phyloP scores from a whole-genome alignment of 768 basidiomycete species.

The Leccinum disarticulatum region DNA sequence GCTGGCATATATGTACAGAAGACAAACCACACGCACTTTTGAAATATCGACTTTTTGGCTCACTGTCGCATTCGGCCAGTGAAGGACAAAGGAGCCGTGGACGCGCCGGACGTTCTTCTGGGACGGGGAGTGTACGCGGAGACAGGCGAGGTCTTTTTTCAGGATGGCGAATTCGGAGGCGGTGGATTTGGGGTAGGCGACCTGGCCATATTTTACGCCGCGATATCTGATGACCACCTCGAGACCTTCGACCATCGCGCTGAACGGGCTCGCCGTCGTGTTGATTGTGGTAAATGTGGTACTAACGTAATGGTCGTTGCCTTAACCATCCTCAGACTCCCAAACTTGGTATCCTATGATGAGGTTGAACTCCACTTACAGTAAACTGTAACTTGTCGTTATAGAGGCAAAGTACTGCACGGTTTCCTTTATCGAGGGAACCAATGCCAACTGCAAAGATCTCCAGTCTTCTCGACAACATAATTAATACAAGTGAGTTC shows the following conservation, averaged over 20 bases:
- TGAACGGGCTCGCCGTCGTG: slow-evolving; percentile 3
- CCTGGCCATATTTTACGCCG: slow-evolving; percentile 16
- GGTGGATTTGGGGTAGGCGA: slow-evolving; percentile 10
- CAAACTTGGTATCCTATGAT: too few species aligned
- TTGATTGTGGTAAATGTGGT: neutral
- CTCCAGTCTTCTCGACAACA: too few species aligned
- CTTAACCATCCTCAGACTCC: too few species aligned
- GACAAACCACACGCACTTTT: slow-evolving; percentile 4
- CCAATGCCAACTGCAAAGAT: too few species aligned
- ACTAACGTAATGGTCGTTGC: too few species aligned
- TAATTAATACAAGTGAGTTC: too few species aligned
- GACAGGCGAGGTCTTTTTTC: slow-evolving; percentile 29
- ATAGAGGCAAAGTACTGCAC: too few species aligned
- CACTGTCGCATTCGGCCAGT: slow-evolving; percentile 21
- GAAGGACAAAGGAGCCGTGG: slow-evolving; percentile 24
- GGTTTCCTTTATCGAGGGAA: too few species aligned
- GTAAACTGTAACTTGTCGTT: too few species aligned
- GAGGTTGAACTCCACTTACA: too few species aligned
- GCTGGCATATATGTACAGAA: too few species aligned
- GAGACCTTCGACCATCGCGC: slow-evolving; percentile 23
- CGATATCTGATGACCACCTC: slow-evolving; percentile 27
- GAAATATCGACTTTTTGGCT: neutral
- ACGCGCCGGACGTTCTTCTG: slow-evolving; percentile 27
- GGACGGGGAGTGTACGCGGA: slow-evolving; percentile 31
- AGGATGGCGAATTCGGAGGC: slow-evolving; percentile 24